These are phyloP conservation scores for Stachybotrys elegans DNA, from an alignment of 2,329 filamentous ascomycete genomes.

Conservation along the genomic window DNA sequence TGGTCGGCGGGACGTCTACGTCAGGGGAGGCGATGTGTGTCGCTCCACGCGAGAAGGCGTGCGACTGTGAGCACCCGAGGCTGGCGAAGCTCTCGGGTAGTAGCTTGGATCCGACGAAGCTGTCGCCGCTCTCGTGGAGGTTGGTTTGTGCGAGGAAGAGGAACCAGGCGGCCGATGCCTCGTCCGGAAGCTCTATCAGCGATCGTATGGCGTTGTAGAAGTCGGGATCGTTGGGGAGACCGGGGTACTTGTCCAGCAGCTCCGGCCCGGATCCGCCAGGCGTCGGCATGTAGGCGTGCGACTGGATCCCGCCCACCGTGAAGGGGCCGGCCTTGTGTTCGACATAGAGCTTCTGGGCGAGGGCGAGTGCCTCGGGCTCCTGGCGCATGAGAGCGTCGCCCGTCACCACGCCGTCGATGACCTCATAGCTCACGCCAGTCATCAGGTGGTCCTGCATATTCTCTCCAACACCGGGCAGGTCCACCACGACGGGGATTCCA, in stretches of 20 bases:
- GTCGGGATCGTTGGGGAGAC: slow-evolving; percentile 6
- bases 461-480: slow-evolving; percentile 32
- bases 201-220: slow-evolving; percentile 10
- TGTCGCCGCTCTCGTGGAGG: slow-evolving; percentile 12
- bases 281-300: slow-evolving; percentile 16
- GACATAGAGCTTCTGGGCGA: slow-evolving; percentile 12
- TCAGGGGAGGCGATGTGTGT: slow-evolving; percentile 48
- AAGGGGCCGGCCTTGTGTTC: slow-evolving; percentile 14
- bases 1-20: slow-evolving; percentile 36
- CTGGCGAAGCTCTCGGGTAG: slow-evolving; percentile 26
- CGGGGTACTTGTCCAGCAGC: too few species aligned
- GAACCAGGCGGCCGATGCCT: slow-evolving; percentile 14
- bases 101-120: background rate
- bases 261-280: slow-evolving; percentile 9
- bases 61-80: slow-evolving; percentile 50
- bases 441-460: slow-evolving; percentile 30
- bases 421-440: slow-evolving; percentile 14
- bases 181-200: slow-evolving; percentile 11
- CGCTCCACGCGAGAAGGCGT: slow-evolving; percentile 54
- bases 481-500: slow-evolving; percentile 23
- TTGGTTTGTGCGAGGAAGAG: slow-evolving; percentile 17
- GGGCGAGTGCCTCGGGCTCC: background rate
- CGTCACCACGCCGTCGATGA: slow-evolving; percentile 13
- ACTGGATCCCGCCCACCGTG: slow-evolving; percentile 9
- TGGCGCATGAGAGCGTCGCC: slow-evolving; percentile 12